These are phyloP conservation scores for Dendrocalamus sinicus DNA, from an alignment of 176 grass and related monocot genomes.

Conservation along the genomic window DNA sequence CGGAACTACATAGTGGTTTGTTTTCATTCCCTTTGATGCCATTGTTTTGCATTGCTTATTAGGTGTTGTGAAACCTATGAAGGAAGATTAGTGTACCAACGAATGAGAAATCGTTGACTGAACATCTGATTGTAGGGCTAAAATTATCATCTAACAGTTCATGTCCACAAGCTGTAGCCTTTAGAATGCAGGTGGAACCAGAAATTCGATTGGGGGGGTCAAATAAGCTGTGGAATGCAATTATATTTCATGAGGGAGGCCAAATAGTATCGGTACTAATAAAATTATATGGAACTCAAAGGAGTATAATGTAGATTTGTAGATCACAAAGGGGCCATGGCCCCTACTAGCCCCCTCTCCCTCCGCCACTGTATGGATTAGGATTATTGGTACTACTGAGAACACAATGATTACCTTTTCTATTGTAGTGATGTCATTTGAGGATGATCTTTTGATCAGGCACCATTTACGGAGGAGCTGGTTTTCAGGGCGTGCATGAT, in stretches of 20 bases:
- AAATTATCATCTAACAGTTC: conserved; percentile 1
- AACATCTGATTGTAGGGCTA: conserved; percentile 1
- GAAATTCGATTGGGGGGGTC: neutral
- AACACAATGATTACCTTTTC: conserved; percentile 20
- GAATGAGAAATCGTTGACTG: conserved; percentile 3
- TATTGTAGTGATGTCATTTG: conserved; percentile 39
- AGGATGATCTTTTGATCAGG: conserved; percentile 60
- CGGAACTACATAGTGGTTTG: conserved; percentile 86
- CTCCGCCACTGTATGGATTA: neutral
- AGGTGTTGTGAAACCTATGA: conserved; percentile 11
- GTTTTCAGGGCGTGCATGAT: conserved; percentile 98
- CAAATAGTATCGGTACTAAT: neutral
- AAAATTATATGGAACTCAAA: neutral
- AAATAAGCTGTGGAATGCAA: neutral
- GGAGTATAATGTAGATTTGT: neutral
- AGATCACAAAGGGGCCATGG: neutral
- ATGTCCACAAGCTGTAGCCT: neutral
- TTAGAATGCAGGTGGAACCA: neutral
- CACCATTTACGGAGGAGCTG: conserved; percentile 87
- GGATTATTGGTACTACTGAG: neutral
- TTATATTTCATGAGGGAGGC: conserved; percentile 1
- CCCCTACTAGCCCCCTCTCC: neutral
- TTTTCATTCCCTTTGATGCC: neutral
- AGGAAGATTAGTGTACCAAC: neutral
- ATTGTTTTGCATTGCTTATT: neutral